Evolutionary conservation across 139 green algal species (phyloP).

Genomic region (Picochlorum sp.): DNA sequence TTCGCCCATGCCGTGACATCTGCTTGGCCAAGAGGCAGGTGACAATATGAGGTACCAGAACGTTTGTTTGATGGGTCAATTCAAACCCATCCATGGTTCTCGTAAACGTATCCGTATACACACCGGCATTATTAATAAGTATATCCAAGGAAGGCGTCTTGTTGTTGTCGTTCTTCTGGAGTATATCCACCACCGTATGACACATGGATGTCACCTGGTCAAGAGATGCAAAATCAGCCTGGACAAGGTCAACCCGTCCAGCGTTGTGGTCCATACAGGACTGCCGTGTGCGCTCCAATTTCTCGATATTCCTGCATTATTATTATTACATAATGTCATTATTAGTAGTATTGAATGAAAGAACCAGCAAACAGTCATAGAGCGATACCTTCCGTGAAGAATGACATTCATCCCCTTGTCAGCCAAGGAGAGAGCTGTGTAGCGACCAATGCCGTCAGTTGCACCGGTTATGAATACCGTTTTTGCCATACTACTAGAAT

Average conservation of each 20-base stretch:
- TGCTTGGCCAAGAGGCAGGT: conserved; percentile 28
- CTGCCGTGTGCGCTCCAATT: background rate
- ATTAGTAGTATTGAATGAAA: background rate
- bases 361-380: background rate
- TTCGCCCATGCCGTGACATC: conserved; percentile 27
- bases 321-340: too few species aligned
- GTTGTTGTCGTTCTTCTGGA: background rate
- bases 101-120: background rate
- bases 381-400: conserved; percentile 38
- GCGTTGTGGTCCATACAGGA: background rate
- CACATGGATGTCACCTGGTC: conserved; percentile 31
- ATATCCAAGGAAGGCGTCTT: conserved; percentile 11
- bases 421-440: conserved; percentile 47
- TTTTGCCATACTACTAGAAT: conserved; percentile 1
- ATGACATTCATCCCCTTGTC: conserved; percentile 38
- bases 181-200: conserved; percentile 15
- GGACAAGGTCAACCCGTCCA: background rate
- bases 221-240: conserved; percentile 38
- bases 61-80: conserved; percentile 63
- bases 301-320: background rate
- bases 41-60: conserved; percentile 59
- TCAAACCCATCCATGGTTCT: conserved; percentile 46
- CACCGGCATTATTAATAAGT: conserved; percentile 57
- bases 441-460: conserved; percentile 61
- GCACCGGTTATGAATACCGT: conserved; percentile 27